Percentiles rank a stretch among this genome's conserved stretches.
Evolutionary conservation across 768 basidiomycete genomes (phyloP).

Genomic region (Naganishia randhawae): DNA sequence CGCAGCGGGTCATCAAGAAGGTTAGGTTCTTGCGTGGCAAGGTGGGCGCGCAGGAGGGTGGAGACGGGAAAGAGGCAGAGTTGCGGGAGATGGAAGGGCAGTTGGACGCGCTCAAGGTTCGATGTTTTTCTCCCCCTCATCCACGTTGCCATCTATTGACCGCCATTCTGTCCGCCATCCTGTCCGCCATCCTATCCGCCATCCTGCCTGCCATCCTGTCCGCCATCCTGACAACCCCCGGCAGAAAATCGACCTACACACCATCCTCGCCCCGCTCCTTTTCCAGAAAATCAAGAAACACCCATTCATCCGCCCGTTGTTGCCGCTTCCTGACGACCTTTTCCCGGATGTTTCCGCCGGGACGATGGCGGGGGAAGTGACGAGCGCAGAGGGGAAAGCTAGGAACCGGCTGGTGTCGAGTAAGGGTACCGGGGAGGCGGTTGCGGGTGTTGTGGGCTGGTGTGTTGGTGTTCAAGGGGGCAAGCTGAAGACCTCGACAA

Average conservation of each 20-base stretch:
- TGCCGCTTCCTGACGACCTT: conserved; percentile 56
- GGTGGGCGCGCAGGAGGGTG: conserved; percentile 42
- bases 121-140: conserved; percentile 22
- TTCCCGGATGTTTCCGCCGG: too few species aligned
- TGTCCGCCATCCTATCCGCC: conserved; percentile 2
- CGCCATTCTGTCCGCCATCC: too few species aligned
- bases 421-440: conserved; percentile 64
- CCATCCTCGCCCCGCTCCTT: conserved; percentile 64
- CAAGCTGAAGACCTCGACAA: conserved; percentile 33
- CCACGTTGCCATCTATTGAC: background rate
- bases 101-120: conserved; percentile 67
- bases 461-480: conserved; percentile 51
- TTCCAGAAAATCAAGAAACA: conserved; percentile 72
- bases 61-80: conserved; percentile 52
- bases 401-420: conserved; percentile 72
- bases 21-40: conserved; percentile 66
- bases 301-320: conserved; percentile 57
- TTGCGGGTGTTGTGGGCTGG: conserved; percentile 57
- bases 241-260: conserved; percentile 62
- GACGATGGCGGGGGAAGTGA: too few species aligned
- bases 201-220: background rate
- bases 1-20: conserved; percentile 75
- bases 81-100: conserved; percentile 61
- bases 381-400: conserved; percentile 60
- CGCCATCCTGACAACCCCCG: too few species aligned